A percentile compares a stretch with the other conserved stretches of the same genome.
Conservation (phyloP, 805 yeast genomes). For the Yarrowia bubula region DNA sequence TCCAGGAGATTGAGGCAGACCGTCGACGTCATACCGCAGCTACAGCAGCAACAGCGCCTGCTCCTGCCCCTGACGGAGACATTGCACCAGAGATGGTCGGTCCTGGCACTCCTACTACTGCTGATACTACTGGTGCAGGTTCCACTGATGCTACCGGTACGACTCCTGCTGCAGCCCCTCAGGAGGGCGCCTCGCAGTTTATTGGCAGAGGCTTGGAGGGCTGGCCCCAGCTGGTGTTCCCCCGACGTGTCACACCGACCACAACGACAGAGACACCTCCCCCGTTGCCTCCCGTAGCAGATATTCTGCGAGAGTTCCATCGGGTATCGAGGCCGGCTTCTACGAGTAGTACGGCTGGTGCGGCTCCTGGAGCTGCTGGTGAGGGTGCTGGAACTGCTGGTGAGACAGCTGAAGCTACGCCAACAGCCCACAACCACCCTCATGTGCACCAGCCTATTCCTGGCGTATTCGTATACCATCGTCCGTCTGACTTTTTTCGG, state of each 20-base stretch:
- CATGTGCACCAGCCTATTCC: constrained; percentile 9
- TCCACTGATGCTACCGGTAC: background rate
- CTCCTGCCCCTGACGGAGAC: background rate
- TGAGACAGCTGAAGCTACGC: background rate
- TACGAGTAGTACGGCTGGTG: no score
- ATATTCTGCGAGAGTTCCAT: background rate
- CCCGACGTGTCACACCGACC: background rate
- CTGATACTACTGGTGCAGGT: background rate
- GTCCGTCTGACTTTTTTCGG: constrained; percentile 16
- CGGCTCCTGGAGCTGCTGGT: background rate
- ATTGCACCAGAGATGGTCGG: background rate
- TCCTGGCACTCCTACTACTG: background rate
- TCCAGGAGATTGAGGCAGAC: constrained; percentile 19
- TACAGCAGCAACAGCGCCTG: background rate
- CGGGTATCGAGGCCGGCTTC: background rate
- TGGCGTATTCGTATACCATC: constrained; percentile 16
- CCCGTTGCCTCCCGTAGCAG: background rate
- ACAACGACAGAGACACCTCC: background rate
- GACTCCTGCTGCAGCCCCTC: background rate
- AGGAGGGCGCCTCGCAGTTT: background rate
- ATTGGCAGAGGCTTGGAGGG: background rate
- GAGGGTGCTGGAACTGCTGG: background rate
- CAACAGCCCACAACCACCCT: background rate
- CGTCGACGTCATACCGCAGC: background rate
- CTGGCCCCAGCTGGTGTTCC: background rate